Base-by-base conservation (phyloP, 2,329 filamentous ascomycete species). In the Zymoseptoria brevis region DNA sequence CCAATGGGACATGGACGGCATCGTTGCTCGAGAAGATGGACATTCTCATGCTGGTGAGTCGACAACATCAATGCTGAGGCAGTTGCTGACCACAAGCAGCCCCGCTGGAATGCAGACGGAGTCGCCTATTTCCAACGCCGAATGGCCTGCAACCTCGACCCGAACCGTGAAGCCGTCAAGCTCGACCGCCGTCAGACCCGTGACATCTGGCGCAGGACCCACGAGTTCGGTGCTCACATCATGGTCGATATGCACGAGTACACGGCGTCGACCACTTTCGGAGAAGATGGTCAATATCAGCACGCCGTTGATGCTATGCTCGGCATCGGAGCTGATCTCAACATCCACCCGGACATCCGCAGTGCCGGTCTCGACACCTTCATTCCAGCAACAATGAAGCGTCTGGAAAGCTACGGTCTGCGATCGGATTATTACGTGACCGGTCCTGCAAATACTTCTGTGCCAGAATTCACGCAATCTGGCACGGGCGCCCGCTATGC, bases 371-470 rank as follows among this genome's bases (percentile, higher is more conserved):
- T 68, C 51, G 65, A 71, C 26, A 65, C 68, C 9, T 71, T 73
- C 57, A 68, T 68, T 19, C 57, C 65, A 0, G 67, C 64, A 2
- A 66, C 73, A 7, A 71, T 67, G 7, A 56, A 61, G 11, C 58
- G 65, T 16, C 59, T 73, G 1, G 67, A 67, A 50, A 57, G 57
- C 19, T 62, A 64, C 16, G 69, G 71, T 11, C 64, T 73, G 30
- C 64, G 71, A 21, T 73, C 69, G 71, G 71, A 72, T 9, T 66
- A 69, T 7, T 74, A 74, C 45, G 71, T 71, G 21, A 72, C 70
- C 5, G 64, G 68, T 13, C 45, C 56, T 11, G 54, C 54, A 49
- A 62, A 62, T 53, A 59, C 57, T 1, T 61, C 62, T 3, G 45
- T 26, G 4, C 64, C 64, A 26, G 55, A 54, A n/a, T 62, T 62